Evolutionary conservation across 805 yeast species (phyloP), one percentile per base, ranked within the genome.

Genomic region (Kluyveromyces aestuarii): DNA sequence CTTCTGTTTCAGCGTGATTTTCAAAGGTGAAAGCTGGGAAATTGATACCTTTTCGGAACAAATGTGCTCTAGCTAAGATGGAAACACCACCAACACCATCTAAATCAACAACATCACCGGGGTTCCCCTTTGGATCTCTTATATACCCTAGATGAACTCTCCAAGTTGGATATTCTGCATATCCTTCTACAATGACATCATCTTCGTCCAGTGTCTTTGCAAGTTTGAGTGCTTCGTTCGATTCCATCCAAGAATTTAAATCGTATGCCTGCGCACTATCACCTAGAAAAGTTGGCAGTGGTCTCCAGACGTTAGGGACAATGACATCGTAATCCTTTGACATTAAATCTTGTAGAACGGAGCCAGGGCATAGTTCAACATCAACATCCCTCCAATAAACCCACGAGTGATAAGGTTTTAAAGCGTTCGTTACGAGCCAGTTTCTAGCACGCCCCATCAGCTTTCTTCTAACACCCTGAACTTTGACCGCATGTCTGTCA

Each of bases 11-110:
- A 4, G 98, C 99, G 64, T 93, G 98, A 59, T 87, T 88, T 67
- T 87, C 86, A 68, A 88, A 91, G 36, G 96, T 86, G 63, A 91
- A 91, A 1, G 96, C 98, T 9, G 99, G 98, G 76, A 90, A 91
- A 69, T 88, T 93, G 2, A 95, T 82, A 13, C 99, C 99, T 27
- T 77, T 70, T 54, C 88, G 75, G 72, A 91, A 91, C 2, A 91
- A 96, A 42, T 74, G 71, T 2, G 96, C 97, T 64, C 85, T 87
- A 41, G 95, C 77, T 55, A 91, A 72, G 55, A 93, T 89, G 1
- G 96, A 87, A 41, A 86, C 95, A 47, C 95, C 95, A 27, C 95
- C 95, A 48, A 86, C 87, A 53, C 95, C 95, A 62, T 86, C 95
- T 47, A 86, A 64, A 50, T 82, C 84, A 11, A 85, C 69, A n/a